Conservation (phyloP, 805 yeast genomes). For the Wickerhamiella bombiphila region DNA sequence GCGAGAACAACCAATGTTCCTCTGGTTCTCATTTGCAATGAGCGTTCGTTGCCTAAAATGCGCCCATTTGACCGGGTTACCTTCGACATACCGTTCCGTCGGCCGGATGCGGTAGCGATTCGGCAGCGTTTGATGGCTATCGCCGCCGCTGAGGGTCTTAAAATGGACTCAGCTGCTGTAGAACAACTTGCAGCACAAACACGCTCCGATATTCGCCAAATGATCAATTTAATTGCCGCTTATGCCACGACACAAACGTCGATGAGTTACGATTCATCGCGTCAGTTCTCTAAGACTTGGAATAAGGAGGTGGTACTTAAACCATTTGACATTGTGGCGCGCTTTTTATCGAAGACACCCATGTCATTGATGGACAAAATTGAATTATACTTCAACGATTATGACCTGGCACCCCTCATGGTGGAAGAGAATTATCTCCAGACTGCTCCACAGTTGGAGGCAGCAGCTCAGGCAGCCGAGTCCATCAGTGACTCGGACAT, state of each 20-base stretch:
- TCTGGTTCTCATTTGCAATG: conserved; percentile 85
- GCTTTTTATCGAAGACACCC: conserved; percentile 30
- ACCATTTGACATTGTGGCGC: conserved; percentile 78
- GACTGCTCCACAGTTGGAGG: conserved; percentile 42
- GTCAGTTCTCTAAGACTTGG: conserved; percentile 55
- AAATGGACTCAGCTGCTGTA: conserved; percentile 63
- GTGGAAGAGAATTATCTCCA: conserved; percentile 80
- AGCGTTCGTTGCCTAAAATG: conserved; percentile 85
- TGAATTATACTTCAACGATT: conserved; percentile 83
- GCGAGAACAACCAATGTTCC: conserved; percentile 81
- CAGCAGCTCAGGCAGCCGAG: conserved; percentile 69
- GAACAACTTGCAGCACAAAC: conserved; percentile 78
- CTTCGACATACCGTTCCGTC: conserved; percentile 65
- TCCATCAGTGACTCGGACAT: conserved; percentile 74
- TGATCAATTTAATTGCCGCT: conserved; percentile 76
- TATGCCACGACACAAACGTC: conserved; percentile 57
- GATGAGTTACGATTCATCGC: conserved; percentile 50
- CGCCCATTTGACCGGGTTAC: conserved; percentile 81
- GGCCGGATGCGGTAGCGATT: conserved; percentile 75
- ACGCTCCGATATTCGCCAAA: conserved; percentile 84
- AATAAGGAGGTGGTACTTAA: conserved; percentile 79
- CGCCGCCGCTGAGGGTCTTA: conserved; percentile 69
- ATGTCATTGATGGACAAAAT: conserved; percentile 60
- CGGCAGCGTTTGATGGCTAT: conserved; percentile 79
- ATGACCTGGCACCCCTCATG: conserved; percentile 90